Percentiles rank a stretch among this genome's conserved stretches.
Evolutionary conservation across 2,329 filamentous ascomycete genomes (phyloP).

Genomic region (Periglandula ipomoeae): DNA sequence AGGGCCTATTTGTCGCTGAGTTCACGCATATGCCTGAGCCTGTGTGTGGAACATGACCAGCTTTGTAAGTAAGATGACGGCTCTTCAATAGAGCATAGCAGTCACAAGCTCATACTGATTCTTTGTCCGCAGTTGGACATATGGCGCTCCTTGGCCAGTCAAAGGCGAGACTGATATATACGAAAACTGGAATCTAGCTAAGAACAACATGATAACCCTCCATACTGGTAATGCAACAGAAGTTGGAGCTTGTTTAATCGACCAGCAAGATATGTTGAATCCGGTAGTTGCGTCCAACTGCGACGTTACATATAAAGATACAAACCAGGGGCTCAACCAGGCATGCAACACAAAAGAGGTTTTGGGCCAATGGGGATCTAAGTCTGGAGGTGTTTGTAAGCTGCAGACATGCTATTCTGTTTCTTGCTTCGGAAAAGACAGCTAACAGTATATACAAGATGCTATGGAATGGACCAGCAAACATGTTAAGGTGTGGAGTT

Average conservation of each 20-base stretch:
- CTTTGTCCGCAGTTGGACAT: constrained; percentile 41
- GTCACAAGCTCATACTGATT: no score
- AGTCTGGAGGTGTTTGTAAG: constrained; percentile 31
- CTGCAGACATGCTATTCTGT: no score
- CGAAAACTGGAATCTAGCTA: constrained; percentile 53
- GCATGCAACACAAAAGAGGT: constrained; percentile 33
- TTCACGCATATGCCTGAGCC: constrained; percentile 58
- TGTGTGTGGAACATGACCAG: constrained; percentile 63
- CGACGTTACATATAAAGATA: constrained; percentile 26
- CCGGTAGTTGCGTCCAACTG: constrained; percentile 28
- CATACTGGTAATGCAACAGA: constrained; percentile 34
- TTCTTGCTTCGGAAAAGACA: no score
- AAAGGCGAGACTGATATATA: constrained; percentile 60
- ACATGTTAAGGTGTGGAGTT: constrained; percentile 33
- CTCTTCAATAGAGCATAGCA: no score
- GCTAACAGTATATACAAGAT: constrained; percentile 16
- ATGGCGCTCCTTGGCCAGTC: constrained; percentile 46
- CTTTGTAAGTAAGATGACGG: constrained; percentile 53
- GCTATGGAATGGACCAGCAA: constrained; percentile 35
- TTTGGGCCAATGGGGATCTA: constrained; percentile 28
- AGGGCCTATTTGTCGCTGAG: constrained; percentile 61
- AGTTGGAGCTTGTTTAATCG: constrained; percentile 27
- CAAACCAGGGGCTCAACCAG: constrained; percentile 17
- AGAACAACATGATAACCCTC: constrained; percentile 46
- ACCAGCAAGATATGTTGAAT: constrained; percentile 20